Percentiles rank a stretch among this genome's conserved stretches.
Evolutionary conservation across 176 grass and related monocot species (phyloP).

Genomic region (Triticum monococcum): DNA sequence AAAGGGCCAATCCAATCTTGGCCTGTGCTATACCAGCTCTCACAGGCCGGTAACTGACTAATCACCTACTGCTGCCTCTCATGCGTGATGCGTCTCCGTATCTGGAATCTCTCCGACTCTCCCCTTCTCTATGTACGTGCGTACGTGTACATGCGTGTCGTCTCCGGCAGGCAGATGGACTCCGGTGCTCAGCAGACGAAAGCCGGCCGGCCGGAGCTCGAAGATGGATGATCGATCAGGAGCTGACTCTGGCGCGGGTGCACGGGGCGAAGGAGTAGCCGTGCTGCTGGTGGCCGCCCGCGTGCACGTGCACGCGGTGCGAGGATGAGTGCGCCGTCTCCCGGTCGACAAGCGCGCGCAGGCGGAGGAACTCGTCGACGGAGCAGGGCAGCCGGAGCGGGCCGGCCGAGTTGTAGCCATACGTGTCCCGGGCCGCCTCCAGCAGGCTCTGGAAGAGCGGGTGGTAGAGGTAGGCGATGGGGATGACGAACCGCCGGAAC

Average conservation of each 20-base stretch:
- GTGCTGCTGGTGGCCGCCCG: conserved; percentile 8
- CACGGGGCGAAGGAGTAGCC: conserved; percentile 46
- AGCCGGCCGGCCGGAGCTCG: neutral
- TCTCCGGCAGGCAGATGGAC: neutral
- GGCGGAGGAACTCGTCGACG: conserved; percentile 84
- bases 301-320: conserved; percentile 41
- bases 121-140: neutral
- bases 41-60: neutral
- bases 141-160: neutral
- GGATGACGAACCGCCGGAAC: conserved; percentile 67
- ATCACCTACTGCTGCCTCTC: neutral
- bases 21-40: neutral
- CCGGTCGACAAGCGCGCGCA: conserved; percentile 63
- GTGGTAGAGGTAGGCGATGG: conserved; percentile 94
- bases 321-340: conserved; percentile 29
- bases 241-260: conserved; percentile 25
- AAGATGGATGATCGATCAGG: neutral
- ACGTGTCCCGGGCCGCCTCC: conserved; percentile 65
- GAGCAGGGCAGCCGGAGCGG: conserved; percentile 81
- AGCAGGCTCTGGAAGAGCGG: conserved; percentile 65
- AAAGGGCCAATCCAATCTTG: neutral
- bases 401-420: conserved; percentile 71
- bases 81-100: neutral
- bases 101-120: neutral
- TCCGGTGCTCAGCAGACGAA: neutral